phyloP scores from a whole-genome alignment of 139 green algal species.

The Diplosphaera chodatii region DNA sequence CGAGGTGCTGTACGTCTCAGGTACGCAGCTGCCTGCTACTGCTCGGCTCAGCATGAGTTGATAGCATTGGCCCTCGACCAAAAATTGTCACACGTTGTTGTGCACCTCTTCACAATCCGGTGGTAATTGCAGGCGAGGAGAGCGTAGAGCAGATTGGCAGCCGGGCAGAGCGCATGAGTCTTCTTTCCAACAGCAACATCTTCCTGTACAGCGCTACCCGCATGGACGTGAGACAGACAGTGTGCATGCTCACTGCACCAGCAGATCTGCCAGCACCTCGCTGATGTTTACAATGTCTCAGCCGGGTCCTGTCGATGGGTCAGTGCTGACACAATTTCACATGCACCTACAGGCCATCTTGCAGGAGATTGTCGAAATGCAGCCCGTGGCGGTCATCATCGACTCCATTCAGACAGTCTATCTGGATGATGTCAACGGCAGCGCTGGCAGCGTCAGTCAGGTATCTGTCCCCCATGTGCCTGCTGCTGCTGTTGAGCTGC shows the following conservation, averaged over 20 bases:
- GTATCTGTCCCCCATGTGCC: background rate
- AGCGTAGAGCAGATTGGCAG: constrained; percentile 50
- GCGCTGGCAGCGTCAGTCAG: constrained; percentile 69
- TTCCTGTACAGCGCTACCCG: constrained; percentile 41
- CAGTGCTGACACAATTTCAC: too few relatives aligned
- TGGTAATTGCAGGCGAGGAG: background rate
- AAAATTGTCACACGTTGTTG: too few relatives aligned
- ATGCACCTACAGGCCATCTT: constrained; percentile 18
- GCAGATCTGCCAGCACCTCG: too few relatives aligned
- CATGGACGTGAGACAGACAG: constrained; percentile 14
- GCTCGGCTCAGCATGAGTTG: too few relatives aligned
- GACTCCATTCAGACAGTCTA: constrained; percentile 96
- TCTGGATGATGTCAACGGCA: constrained; percentile 54
- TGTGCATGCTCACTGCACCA: background rate
- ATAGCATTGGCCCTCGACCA: too few relatives aligned
- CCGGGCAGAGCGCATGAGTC: constrained; percentile 61
- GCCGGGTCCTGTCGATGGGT: too few relatives aligned
- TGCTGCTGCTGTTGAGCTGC: too few relatives aligned
- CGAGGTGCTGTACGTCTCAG: constrained; percentile 77
- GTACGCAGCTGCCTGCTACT: too few relatives aligned
- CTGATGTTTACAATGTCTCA: too few relatives aligned
- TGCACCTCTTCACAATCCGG: too few relatives aligned
- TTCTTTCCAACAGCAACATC: constrained; percentile 25
- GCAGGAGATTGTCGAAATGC: constrained; percentile 26
- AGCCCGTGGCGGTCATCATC: constrained; percentile 72